Conservation (phyloP, 2,329 filamentous ascomycete genomes). For the Fusarium sp. region DNA sequence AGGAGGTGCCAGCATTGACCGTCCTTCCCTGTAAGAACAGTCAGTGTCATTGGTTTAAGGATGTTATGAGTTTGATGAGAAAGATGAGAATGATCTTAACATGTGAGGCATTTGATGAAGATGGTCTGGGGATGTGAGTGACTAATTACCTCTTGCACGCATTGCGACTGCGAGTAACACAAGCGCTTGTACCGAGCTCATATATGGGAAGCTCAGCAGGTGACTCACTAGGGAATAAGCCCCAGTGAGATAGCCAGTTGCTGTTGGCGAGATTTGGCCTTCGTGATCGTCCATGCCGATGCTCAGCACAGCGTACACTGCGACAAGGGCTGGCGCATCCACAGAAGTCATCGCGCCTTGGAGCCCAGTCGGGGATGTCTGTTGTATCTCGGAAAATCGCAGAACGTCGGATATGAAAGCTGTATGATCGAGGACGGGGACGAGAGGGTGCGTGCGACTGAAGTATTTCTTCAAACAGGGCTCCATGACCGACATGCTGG, state of each 20-base stretch:
- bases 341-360: conserved; percentile 22
- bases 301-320: conserved; percentile 29
- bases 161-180: conserved; percentile 31
- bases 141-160: conserved; percentile 32
- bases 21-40: conserved; percentile 19
- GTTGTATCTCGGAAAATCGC: conserved; percentile 34
- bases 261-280: conserved; percentile 15
- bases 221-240: conserved; percentile 36
- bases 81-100: fast-evolving
- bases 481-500: conserved; percentile 32
- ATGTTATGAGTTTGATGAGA: background rate
- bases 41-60: background rate
- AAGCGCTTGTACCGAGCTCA: conserved; percentile 36
- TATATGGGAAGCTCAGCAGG: conserved; percentile 33
- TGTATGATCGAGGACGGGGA: conserved; percentile 32
- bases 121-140: background rate
- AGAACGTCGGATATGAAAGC: conserved; percentile 32
- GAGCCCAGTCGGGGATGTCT: conserved; percentile 10
- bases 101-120: background rate
- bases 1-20: conserved; percentile 39
- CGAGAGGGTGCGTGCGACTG: conserved; percentile 35
- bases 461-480: conserved; percentile 37
- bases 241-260: conserved; percentile 27
- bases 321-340: conserved; percentile 26
- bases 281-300: conserved; percentile 36